These are phyloP conservation scores for Berberis vulgaris DNA, from an alignment of 164 flowering plant species.

Conservation along the genomic window DNA sequence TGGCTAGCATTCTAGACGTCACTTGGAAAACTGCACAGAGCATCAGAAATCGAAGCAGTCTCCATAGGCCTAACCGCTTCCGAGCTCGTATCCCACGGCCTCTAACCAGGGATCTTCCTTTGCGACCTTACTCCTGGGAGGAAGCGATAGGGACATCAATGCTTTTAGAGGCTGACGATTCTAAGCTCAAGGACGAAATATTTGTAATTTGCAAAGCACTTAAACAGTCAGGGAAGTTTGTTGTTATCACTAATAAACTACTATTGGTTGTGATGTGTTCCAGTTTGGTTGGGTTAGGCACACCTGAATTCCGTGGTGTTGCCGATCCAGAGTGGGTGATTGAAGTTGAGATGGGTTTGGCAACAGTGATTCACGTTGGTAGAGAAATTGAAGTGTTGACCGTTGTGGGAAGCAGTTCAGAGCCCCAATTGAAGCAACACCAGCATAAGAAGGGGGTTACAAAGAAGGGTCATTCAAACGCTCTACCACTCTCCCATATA, in stretches of 20 bases:
- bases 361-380: constrained; percentile 63
- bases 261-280: constrained; percentile 54
- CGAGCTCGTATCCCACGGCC: constrained; percentile 83
- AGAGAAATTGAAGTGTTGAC: constrained; percentile 44
- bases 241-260: constrained; percentile 49
- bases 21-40: constrained; percentile 97
- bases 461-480: constrained; percentile 31
- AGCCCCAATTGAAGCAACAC: constrained; percentile 30
- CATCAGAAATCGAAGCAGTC: constrained; percentile 77
- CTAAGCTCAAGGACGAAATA: constrained; percentile 48
- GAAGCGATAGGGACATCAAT: constrained; percentile 79
- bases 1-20: constrained; percentile 91
- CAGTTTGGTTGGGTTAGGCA: constrained; percentile 48
- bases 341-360: constrained; percentile 54
- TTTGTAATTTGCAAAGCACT: constrained; percentile 69
- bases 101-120: constrained; percentile 51
- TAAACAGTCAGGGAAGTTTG: constrained; percentile 54
- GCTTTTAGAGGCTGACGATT: constrained; percentile 43
- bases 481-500: constrained; percentile 62
- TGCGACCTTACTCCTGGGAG: constrained; percentile 87
- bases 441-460: constrained; percentile 27
- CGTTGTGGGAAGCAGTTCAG: constrained; percentile 68
- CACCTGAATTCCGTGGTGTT: constrained; percentile 57
- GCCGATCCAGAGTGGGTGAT: constrained; percentile 68
- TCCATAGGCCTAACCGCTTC: constrained; percentile 36